Evolutionary conservation across 2,329 filamentous ascomycete species (phyloP).

Genomic region (Celoporthe dispersa): DNA sequence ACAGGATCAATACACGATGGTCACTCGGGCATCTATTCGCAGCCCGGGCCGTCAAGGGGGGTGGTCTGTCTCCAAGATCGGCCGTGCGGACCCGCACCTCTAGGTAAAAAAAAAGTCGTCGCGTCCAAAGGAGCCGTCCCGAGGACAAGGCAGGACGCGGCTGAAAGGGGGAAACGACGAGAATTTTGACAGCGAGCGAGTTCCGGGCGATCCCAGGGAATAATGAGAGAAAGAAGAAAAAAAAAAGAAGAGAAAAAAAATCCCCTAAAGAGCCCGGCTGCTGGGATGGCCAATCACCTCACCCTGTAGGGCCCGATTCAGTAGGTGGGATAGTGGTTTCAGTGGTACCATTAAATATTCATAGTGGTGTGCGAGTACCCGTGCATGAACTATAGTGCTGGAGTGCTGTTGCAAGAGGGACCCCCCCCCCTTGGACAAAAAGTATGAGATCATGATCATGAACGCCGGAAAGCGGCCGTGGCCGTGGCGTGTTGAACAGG

Average conservation of each 20-base stretch:
- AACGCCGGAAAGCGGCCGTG: conserved; percentile 18
- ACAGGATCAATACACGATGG: background rate
- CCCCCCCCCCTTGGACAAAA: background rate
- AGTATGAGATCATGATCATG: conserved; percentile 22
- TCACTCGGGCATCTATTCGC: background rate
- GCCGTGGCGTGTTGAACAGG: conserved; percentile 24
- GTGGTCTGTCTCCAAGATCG: background rate
- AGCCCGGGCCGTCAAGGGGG: background rate
- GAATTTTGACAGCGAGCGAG: background rate
- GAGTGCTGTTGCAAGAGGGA: background rate
- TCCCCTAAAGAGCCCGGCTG: background rate
- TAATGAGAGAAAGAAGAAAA: background rate
- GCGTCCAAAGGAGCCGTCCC: background rate
- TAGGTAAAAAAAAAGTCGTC: background rate
- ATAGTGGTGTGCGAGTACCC: background rate
- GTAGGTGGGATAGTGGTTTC: conserved; percentile 12
- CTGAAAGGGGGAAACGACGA: conserved; percentile 1
- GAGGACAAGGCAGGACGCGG: background rate
- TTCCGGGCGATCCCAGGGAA: background rate
- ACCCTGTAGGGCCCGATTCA: conserved; percentile 20
- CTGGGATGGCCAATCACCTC: conserved; percentile 11
- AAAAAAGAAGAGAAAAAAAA: too few relatives aligned
- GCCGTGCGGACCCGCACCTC: conserved; percentile 13
- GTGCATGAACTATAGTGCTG: background rate
- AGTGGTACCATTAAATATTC: background rate